Evolutionary conservation across 208 protist species (phyloP), one percentile per base, ranked within the genome.

Genomic region (Leishmania tropica): DNA sequence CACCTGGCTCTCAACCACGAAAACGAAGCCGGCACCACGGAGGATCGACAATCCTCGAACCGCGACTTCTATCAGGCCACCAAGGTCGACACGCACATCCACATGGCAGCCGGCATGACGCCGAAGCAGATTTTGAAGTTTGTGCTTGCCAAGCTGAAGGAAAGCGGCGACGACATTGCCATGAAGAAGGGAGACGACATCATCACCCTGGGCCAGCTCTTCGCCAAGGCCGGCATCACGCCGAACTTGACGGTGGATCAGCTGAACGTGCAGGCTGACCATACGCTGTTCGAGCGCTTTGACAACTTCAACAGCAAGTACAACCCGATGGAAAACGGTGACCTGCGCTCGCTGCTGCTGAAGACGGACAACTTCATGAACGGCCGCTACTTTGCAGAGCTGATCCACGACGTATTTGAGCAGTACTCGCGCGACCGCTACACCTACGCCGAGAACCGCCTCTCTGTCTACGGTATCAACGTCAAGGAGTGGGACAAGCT

Each of bases 281-380:
- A 97, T 78, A 95, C 98, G 71, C 94, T 99, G 13, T 99, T 99
- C 81, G 98, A 99, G 71, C 96, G 99, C 75, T 99, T 99, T 91
- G 99, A 99, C 89, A 99, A 99, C 84, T 99, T 99, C 90, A 99
- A 99, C 88, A 94, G 98, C 88, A 99, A 99, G 87, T 99, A 99
- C 93, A 99, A 99, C 87, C 99, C 99, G 24, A 96, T 99, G 87
- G 98, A 98, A 40, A 96, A 96, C 79, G 90, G 90, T 28, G 92
- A 98, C 67, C 84, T 99, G 35, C 95, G 99, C 68, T 98, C 98
- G 35, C 95, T 99, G 65, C 97, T 99, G 86, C 92, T 99, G 58
- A 99, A 99, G 90, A 99, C 99, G 15, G 98, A 99, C 86, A 99
- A 99, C 92, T 93, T 99, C 77, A 98, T 99, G 90, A 96, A 99